Percentiles rank a stretch among this genome's conserved stretches.
Evolutionary conservation across 495 filamentous ascomycete species (phyloP).

Genomic region (Hyaloscypha finlandica): DNA sequence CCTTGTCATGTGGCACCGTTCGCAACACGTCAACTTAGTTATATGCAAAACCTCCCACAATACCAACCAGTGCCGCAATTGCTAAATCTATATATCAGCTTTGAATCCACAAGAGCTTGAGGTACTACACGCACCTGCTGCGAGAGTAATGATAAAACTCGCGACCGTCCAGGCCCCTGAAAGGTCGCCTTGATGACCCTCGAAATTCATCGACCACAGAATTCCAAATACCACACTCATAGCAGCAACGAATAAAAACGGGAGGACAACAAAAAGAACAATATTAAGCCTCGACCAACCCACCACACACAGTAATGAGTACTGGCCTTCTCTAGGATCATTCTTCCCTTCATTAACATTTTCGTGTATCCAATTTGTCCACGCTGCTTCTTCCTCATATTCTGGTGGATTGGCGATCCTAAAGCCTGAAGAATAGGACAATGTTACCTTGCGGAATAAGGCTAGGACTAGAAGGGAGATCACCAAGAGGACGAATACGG

Average conservation of each 20-base stretch:
- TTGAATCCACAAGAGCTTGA: background rate
- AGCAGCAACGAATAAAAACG: background rate
- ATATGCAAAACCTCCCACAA: conserved; percentile 4
- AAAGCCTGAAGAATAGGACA: background rate
- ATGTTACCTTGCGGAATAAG: too few species aligned
- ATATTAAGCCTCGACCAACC: conserved; percentile 8
- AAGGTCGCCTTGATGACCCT: conserved; percentile 7
- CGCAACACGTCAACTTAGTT: background rate
- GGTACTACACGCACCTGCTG: background rate
- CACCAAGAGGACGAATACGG: too few species aligned
- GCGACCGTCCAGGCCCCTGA: conserved; percentile 5
- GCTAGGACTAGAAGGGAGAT: too few species aligned
- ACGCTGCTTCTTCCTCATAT: background rate
- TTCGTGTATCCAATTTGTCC: conserved; percentile 10
- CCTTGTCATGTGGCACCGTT: too few species aligned
- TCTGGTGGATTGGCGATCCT: background rate
- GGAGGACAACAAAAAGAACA: conserved; percentile 7
- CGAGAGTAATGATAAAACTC: conserved; percentile 6
- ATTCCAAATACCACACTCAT: conserved; percentile 2
- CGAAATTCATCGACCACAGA: background rate
- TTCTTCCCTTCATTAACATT: background rate
- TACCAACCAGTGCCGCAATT: conserved; percentile 3
- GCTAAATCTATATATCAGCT: background rate
- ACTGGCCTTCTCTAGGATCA: background rate
- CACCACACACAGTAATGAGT: conserved; percentile 4